Evolutionary conservation across 352 stramenopile genomes (phyloP), one percentile per base, ranked within the genome.

Genomic region (Ochromonadaceae sp.): DNA sequence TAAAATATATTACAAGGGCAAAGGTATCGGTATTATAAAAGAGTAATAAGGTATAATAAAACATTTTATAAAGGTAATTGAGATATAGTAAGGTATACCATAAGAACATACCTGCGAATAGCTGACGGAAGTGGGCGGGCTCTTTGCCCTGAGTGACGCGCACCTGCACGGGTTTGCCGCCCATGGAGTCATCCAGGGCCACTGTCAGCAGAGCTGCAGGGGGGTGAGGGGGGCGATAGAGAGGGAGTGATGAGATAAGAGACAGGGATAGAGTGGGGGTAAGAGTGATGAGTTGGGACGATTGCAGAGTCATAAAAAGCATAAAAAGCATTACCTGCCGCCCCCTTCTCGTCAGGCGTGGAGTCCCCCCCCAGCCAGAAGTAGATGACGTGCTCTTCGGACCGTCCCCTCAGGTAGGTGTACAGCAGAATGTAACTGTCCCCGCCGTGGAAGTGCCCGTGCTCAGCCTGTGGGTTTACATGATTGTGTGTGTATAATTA

Each of bases 101-200:
- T n/a, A n/a, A n/a, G n/a, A n/a, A n/a, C n/a, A n/a, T 80, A 53
- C 86, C 87, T 47, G 87, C 77, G 70, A 94, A 95, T n/a, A 95
- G 71, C 14, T 48, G 34, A 71, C 76, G 48, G 72, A 92, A 92
- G 65, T 91, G 80, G 9, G 77, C 75, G 1, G 81, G 83, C 67
- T 92, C 84, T 61, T 89, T 87, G 67, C 84, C 84, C 68, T 91
- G 81, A 14, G 78, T 65, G 46, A 91, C 81, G 56, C 84, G 81
- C 46, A 90, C 78, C 70, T 93, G 85, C 22, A 91, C 77, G 3
- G 83, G 82, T 1, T 76, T 77, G 35, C 81, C 83, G 38, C 83
- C 81, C 62, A 94, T 72, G 39, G 81, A 75, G 46, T 91, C 82
- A 58, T 91, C 84, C 35, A 93, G 74, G 44, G 76, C 67, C 59